A percentile compares a stretch with the other conserved stretches of the same genome.
phyloP scores from a whole-genome alignment of 2,329 filamentous ascomycete species.

The Leptographium wingfieldii region DNA sequence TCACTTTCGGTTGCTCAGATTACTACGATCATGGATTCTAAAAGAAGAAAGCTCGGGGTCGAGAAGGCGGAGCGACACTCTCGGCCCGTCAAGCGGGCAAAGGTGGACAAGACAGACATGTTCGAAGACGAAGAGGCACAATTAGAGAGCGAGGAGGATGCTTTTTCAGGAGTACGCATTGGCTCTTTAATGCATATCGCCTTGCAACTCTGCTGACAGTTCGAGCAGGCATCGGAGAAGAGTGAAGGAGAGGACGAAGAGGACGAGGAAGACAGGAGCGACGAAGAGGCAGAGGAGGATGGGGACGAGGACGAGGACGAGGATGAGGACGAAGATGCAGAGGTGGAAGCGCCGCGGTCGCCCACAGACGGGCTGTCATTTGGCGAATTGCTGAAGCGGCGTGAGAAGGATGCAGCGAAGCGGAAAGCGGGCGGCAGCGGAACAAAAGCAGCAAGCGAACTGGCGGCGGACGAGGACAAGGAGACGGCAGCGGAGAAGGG shows the following conservation, averaged over 20 bases:
- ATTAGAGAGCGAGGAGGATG: neutral
- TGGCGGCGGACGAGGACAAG: constrained; percentile 21
- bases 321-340: constrained; percentile 20
- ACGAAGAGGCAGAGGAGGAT: constrained; percentile 21
- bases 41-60: constrained; percentile 28
- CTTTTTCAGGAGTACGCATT: neutral
- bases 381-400: constrained; percentile 8
- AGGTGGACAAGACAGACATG: neutral
- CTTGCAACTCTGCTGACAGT: neutral
- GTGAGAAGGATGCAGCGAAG: neutral
- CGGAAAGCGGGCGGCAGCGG: neutral
- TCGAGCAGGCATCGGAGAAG: constrained; percentile 14
- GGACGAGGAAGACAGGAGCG: constrained; percentile 9
- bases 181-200: neutral
- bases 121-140: neutral
- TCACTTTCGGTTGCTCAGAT: too few relatives aligned
- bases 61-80: constrained; percentile 29
- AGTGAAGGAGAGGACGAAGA: constrained; percentile 9
- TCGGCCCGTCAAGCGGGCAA: constrained; percentile 17
- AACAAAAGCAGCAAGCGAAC: constrained; percentile 10
- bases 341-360: constrained; percentile 5
- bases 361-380: constrained; percentile 6
- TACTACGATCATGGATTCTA: constrained; percentile 19
- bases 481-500: constrained; percentile 17
- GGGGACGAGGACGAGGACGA: constrained; percentile 18